These are phyloP conservation scores for Karstenula rhodostoma DNA, from an alignment of 2,329 filamentous ascomycete genomes.

Conservation along the genomic window DNA sequence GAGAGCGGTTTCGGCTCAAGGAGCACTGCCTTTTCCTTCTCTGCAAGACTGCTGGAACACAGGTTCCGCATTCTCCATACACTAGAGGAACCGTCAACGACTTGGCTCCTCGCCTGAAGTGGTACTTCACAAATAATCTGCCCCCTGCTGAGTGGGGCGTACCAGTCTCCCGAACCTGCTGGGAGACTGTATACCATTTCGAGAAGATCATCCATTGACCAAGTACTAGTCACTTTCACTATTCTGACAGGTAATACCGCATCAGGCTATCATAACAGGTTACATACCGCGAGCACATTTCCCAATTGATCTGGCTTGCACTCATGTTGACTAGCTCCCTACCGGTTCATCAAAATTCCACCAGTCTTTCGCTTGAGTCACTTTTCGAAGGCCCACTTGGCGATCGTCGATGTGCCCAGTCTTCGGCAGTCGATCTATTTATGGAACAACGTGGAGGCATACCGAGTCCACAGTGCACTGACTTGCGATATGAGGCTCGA, in stretches of 20 bases:
- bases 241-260: too few relatives aligned
- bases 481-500: too few relatives aligned
- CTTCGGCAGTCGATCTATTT: neutral
- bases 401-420: neutral
- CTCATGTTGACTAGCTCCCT: neutral
- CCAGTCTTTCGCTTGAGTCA: neutral
- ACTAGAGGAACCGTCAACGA: neutral
- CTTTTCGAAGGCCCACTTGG: neutral
- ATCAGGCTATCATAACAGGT: neutral
- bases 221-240: too few relatives aligned
- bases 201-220: neutral
- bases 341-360: too few relatives aligned
- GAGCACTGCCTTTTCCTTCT: constrained; percentile 6
- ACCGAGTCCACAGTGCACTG: too few relatives aligned
- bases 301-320: neutral
- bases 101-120: too few relatives aligned
- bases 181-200: neutral
- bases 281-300: neutral
- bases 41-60: neutral
- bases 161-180: too few relatives aligned
- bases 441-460: neutral
- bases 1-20: neutral
- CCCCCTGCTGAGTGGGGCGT: too few relatives aligned
- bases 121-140: too few relatives aligned
- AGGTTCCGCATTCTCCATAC: neutral